Evolutionary conservation across 2,329 filamentous ascomycete genomes (phyloP).

Genomic region (Scedosporium minutisporum): DNA sequence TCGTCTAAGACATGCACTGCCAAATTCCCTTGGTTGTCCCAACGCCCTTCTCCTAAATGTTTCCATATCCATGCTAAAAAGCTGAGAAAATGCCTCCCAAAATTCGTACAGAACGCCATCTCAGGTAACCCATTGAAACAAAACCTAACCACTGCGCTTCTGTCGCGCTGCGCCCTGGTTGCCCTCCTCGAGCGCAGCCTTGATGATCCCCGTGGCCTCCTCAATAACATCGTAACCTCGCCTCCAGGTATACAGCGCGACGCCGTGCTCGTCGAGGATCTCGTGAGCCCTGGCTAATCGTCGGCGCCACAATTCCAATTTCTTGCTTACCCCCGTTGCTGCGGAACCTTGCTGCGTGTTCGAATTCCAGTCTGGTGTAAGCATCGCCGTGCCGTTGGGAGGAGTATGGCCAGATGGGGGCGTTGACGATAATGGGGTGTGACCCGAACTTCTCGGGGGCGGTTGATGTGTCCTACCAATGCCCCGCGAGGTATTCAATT

Average conservation of each 20-base stretch:
- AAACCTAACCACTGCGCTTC: not conserved
- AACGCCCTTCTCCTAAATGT: too few relatives aligned
- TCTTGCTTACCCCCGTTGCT: conserved; percentile 43
- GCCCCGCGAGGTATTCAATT: not conserved
- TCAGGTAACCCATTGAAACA: not conserved
- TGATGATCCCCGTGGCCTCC: conserved; percentile 55
- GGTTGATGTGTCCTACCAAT: not conserved
- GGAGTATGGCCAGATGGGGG: not conserved
- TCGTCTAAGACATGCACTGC: too few relatives aligned
- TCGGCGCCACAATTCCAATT: conserved; percentile 62
- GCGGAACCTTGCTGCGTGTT: conserved; percentile 6
- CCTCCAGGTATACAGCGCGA: conserved; percentile 64
- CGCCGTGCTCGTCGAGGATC: conserved; percentile 50
- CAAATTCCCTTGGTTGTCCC: too few relatives aligned
- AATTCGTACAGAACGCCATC: not conserved
- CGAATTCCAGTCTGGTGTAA: not conserved
- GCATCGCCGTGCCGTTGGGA: not conserved
- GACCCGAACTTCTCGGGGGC: not conserved
- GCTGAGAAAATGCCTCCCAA: not conserved
- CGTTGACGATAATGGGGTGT: not conserved
- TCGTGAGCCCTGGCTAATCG: conserved; percentile 44
- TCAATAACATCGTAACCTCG: conserved; percentile 59
- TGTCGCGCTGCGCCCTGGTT: not conserved
- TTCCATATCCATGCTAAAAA: too few relatives aligned
- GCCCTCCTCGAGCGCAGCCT: not conserved